Evolutionary conservation across 768 basidiomycete species (phyloP).

Genomic region (Gloeophyllum trabeum): DNA sequence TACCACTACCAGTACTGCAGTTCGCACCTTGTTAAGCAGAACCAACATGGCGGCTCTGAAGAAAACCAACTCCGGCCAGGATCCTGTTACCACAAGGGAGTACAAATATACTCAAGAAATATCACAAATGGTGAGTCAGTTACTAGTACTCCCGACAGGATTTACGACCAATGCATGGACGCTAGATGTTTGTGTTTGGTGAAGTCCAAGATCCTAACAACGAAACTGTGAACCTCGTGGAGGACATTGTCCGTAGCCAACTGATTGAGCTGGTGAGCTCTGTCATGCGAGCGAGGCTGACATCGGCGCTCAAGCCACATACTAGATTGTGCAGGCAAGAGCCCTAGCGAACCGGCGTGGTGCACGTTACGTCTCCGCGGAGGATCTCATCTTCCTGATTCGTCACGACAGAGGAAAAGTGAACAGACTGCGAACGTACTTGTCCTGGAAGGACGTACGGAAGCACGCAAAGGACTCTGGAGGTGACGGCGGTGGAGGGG

Average conservation of each 20-base stretch:
- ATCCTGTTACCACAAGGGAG: conserved; percentile 24
- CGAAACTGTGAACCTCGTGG: conserved; percentile 88
- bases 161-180: not conserved
- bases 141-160: not conserved
- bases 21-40: too few species aligned
- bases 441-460: conserved; percentile 95
- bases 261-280: conserved; percentile 74
- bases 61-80: not conserved
- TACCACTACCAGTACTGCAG: too few species aligned
- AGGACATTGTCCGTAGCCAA: conserved; percentile 87
- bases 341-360: conserved; percentile 72
- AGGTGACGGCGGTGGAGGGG: conserved; percentile 68
- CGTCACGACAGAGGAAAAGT: conserved; percentile 91
- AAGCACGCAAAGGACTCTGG: conserved; percentile 90
- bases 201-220: conserved; percentile 84
- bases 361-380: conserved; percentile 78
- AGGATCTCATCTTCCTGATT: conserved; percentile 95
- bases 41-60: not conserved
- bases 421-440: conserved; percentile 83
- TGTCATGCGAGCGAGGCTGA: not conserved
- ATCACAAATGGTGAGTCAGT: conserved; percentile 69
- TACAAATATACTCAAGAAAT: conserved; percentile 92
- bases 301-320: conserved; percentile 3
- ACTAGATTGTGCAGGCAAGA: conserved; percentile 82
- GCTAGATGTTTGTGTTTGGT: conserved; percentile 93